Percentiles rank a stretch among this genome's conserved stretches.
These are phyloP conservation scores for Coniophora puteana DNA, from an alignment of 1,284 basidiomycete species.

Conservation along the genomic window DNA sequence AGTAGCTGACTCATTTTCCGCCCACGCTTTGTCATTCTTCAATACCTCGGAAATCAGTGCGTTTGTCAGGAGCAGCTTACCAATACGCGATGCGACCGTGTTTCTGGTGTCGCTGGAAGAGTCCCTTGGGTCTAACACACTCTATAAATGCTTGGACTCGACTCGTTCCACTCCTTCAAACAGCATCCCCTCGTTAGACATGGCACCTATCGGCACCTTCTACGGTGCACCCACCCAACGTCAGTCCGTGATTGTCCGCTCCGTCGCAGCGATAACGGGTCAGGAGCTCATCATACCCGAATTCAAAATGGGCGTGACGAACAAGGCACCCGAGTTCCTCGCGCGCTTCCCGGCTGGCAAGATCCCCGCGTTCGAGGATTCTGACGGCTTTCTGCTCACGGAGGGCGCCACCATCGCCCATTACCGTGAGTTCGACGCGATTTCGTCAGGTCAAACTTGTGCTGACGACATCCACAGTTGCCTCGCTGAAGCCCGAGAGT, in stretches of 20 bases:
- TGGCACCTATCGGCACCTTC: slow-evolving; percentile 60
- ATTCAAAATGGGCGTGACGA: slow-evolving; percentile 70
- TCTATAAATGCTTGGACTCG: too few species aligned
- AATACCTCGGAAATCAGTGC: too few species aligned
- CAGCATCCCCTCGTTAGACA: slow-evolving; percentile 28
- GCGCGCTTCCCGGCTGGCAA: slow-evolving; percentile 82
- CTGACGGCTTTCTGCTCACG: slow-evolving; percentile 78
- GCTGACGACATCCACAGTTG: slow-evolving; percentile 57
- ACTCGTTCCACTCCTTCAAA: slow-evolving; percentile 7
- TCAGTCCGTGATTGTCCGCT: slow-evolving; percentile 54
- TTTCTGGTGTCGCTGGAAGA: too few species aligned
- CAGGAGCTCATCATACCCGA: slow-evolving; percentile 53
- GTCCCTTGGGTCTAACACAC: too few species aligned
- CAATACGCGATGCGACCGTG: too few species aligned
- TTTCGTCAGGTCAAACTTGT: slow-evolving; percentile 44
- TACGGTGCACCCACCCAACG: slow-evolving; percentile 43
- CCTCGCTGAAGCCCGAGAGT: slow-evolving; percentile 61
- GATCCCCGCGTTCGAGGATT: slow-evolving; percentile 79
- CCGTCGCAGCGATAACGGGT: slow-evolving; percentile 70
- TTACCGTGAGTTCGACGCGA: slow-evolving; percentile 78
- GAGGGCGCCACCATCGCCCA: slow-evolving; percentile 83
- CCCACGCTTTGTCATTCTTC: too few species aligned
- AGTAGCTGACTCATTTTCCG: too few species aligned
- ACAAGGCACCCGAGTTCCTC: slow-evolving; percentile 76
- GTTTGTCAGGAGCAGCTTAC: too few species aligned